phyloP scores from a whole-genome alignment of 352 stramenopile genomes.

The Phytophthora meadii region DNA sequence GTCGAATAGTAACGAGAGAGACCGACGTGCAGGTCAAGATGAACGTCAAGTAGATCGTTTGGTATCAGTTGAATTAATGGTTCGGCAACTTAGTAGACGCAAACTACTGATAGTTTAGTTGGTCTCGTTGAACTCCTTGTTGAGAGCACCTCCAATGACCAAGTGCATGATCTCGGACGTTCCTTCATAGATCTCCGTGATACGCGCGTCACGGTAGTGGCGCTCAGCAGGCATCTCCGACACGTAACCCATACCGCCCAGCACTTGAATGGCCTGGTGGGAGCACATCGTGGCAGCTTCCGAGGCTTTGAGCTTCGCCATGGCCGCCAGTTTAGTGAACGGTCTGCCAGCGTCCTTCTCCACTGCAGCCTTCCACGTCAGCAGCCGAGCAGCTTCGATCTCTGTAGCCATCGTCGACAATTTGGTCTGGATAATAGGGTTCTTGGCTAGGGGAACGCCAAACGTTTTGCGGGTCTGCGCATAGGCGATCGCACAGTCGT shows the following conservation, averaged over 20 bases:
- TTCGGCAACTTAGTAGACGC: neutral
- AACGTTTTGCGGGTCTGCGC: slow-evolving; percentile 95
- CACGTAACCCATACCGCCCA: slow-evolving; percentile 96
- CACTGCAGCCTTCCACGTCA: slow-evolving; percentile 95
- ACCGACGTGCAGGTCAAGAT: slow-evolving; percentile 1
- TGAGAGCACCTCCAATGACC: slow-evolving; percentile 95
- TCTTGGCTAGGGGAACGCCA: slow-evolving; percentile 92
- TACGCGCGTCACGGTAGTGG: slow-evolving; percentile 97
- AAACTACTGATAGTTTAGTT: slow-evolving; percentile 35
- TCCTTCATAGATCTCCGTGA: slow-evolving; percentile 98
- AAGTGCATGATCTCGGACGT: slow-evolving; percentile 98
- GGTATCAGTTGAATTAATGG: slow-evolving; percentile 3
- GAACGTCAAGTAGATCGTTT: neutral
- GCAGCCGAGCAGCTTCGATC: slow-evolving; percentile 91
- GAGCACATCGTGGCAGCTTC: slow-evolving; percentile 96
- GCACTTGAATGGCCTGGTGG: slow-evolving; percentile 97
- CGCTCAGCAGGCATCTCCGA: slow-evolving; percentile 97
- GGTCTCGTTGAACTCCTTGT: slow-evolving; percentile 94
- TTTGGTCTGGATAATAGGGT: slow-evolving; percentile 91
- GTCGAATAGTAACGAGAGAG: slow-evolving; percentile 18
- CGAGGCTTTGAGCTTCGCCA: slow-evolving; percentile 97
- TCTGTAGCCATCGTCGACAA: slow-evolving; percentile 94
- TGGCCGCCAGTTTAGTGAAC: slow-evolving; percentile 95
- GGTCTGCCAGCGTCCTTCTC: slow-evolving; percentile 92
- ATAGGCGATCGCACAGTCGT: slow-evolving; percentile 97